Evolutionary conservation across 495 filamentous ascomycete species (phyloP), one percentile per base, ranked within the genome.

Genomic region (Diplogelasinospora grovesii): DNA sequence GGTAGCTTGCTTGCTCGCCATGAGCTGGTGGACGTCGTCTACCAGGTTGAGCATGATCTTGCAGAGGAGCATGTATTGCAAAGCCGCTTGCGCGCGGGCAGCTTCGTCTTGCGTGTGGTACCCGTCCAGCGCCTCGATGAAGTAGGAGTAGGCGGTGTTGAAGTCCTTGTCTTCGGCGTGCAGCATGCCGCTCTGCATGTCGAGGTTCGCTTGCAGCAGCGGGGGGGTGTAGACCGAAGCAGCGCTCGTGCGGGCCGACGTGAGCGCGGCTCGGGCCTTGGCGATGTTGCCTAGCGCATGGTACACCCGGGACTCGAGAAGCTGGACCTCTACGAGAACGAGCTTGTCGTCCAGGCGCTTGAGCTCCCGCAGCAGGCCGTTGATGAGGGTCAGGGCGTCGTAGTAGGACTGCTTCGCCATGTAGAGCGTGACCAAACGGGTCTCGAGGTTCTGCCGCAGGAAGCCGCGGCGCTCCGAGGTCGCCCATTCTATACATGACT

Each of bases 61-160:
- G 76, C 92, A 97, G 21, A 99, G 79, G 23, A 99, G 74, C 93
- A 99, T 97, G 75, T 99, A 99, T 67, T 99, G 94, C 48, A 99
- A 70, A 19, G 92, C 85, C 7, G 89, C 82, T 7, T 88, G 90
- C 4, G 92, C 92, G 63, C 87, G 83, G 44, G 76, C 71, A 5
- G 81, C 65, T 50, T 90, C 86, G 46, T 99, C 92, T 57, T 95
- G 86, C 5, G 85, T 80, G 63, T 86, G 89, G 66, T 97, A 97
- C 30, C 92, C 92, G 57, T 99, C 92, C 37, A 99, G 73, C 10
- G 92, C 92, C 66, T 99, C 92, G 63, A 99, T 95, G 66, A 99
- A 99, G 70, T 99, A 99, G 30, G 86, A 94, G 70, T 78, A 97
- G 22, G 93, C 86, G 10, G 92, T 99, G 66, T 90, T 94, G 75